Conservation (phyloP, 177 flowering plant species). For the Vitis hybrid region DNA sequence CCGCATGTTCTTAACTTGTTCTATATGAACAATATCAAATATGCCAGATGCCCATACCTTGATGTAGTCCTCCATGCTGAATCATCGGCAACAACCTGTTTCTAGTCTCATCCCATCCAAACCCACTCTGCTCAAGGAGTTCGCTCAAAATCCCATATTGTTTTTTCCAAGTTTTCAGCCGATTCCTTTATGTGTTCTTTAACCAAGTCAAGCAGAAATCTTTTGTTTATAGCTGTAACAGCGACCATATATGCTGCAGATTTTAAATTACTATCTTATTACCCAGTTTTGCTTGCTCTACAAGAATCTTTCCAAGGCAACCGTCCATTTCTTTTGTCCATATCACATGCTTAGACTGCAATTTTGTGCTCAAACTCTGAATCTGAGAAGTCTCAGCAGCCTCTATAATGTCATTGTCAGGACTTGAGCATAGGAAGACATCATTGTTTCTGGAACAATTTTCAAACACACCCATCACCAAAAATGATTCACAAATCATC, state of each 20-base stretch:
- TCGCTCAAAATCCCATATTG: constrained; percentile 16
- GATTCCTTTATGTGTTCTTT: constrained; percentile 17
- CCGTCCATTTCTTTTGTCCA: constrained; percentile 23
- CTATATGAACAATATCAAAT: too few species aligned
- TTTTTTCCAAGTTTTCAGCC: constrained; percentile 24
- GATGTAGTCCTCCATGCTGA: constrained; percentile 13
- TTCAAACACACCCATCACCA: background rate
- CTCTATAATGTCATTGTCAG: constrained; percentile 3
- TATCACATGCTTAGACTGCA: constrained; percentile 11
- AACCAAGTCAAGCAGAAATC: constrained; percentile 15
- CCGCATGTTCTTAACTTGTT: too few species aligned
- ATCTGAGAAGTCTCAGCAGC: background rate
- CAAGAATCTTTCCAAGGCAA: constrained; percentile 17
- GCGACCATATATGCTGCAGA: constrained; percentile 14
- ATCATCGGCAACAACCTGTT: constrained; percentile 16
- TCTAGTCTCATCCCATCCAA: constrained; percentile 14
- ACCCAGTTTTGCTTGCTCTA: constrained; percentile 17
- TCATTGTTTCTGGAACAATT: too few species aligned
- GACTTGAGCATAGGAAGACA: too few species aligned
- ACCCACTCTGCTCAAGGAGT: constrained; percentile 12
- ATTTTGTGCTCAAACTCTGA: background rate
- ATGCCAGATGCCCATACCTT: constrained; percentile 2
- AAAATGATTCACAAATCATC: constrained; percentile 1
- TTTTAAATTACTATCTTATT: too few species aligned
- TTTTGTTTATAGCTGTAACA: constrained; percentile 9